Conservation (phyloP, 495 filamentous ascomycete genomes). For the Rhypophila decipiens region DNA sequence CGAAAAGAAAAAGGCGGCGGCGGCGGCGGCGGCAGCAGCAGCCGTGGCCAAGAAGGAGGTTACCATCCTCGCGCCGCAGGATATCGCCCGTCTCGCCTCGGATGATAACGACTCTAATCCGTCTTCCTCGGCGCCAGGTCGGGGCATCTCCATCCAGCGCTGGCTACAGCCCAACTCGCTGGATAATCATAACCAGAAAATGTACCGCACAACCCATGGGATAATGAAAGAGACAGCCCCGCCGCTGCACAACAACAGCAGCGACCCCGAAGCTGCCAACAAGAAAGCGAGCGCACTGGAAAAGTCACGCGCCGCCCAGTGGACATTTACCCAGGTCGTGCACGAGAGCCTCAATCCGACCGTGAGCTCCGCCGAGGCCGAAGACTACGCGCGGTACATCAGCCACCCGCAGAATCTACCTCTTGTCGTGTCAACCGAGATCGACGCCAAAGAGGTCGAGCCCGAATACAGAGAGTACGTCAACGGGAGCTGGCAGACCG, state of each 20-base stretch:
- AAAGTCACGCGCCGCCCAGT: conserved; percentile 69
- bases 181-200: conserved; percentile 10
- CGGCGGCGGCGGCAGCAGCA: too few relatives aligned
- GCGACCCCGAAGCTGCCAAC: conserved; percentile 10
- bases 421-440: conserved; percentile 72
- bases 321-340: conserved; percentile 82
- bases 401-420: conserved; percentile 84
- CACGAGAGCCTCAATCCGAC: conserved; percentile 71
- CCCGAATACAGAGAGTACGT: conserved; percentile 72
- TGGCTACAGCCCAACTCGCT: conserved; percentile 42
- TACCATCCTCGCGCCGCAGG: conserved; percentile 51
- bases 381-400: conserved; percentile 88
- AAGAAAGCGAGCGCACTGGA: conserved; percentile 43
- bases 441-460: conserved; percentile 42
- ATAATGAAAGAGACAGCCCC: conserved; percentile 38
- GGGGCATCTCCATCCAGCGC: conserved; percentile 43
- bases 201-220: conserved; percentile 29
- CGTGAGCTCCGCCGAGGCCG: conserved; percentile 64
- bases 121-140: conserved; percentile 13
- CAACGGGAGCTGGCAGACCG: conserved; percentile 45
- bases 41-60: conserved; percentile 57
- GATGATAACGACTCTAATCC: conserved; percentile 34
- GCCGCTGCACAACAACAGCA: conserved; percentile 7
- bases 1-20: conserved; percentile 47
- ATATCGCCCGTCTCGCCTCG: conserved; percentile 26